Base-by-base conservation (phyloP, 805 yeast genomes). In the Starmerella geochares region DNA sequence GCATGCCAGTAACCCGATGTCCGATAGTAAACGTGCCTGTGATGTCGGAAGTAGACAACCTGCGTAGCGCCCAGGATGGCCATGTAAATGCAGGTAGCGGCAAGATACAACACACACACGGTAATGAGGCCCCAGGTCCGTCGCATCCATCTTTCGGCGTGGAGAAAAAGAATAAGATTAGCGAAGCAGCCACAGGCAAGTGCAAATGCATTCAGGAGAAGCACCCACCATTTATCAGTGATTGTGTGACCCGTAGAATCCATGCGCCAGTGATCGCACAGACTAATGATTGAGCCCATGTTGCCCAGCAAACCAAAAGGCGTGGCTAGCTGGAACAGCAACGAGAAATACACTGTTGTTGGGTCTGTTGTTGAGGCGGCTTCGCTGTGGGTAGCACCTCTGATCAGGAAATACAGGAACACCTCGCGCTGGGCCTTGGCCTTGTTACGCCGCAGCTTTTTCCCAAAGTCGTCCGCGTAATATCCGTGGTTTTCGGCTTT, bases 1-100 rank as follows among this genome's bases (percentile, higher is more conserved):
- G 86, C 94, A 63, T 73, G 81, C 87, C 88, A 86, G 62, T 76
- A 86, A 1, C 94, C 95, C 55, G 77, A 81, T 0, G 85, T 68
- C 13, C 70, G 65, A 4, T 35, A 20, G 48, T 57, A 61, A 8
- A 3, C 21, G 24, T n/a, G 23, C 13, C n/a, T 10, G 3, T 16
- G 59, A 2, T 45, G 58, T 8, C 40, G 60, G 42, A 67, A 63
- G 46, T 67, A 66, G 2, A 49, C 48, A n/a, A 51, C 52, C 41
- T 69, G 62, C 8, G 75, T 63, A 2, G 71, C 59, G 6, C 74
- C 56, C 1, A 81, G 62, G 2, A 75, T 79, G 0, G 69, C 69
- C 46, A 81, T 49, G 31, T 86, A 67, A 11, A 83, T 54, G 1
- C 69, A 45, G 4, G 77, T 70, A 0, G 92, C 92, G 1, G 71